Percentiles rank a stretch among this genome's conserved stretches.
These are phyloP conservation scores for Phytophthora gonapodyides DNA, from an alignment of 352 stramenopile species.

Conservation along the genomic window DNA sequence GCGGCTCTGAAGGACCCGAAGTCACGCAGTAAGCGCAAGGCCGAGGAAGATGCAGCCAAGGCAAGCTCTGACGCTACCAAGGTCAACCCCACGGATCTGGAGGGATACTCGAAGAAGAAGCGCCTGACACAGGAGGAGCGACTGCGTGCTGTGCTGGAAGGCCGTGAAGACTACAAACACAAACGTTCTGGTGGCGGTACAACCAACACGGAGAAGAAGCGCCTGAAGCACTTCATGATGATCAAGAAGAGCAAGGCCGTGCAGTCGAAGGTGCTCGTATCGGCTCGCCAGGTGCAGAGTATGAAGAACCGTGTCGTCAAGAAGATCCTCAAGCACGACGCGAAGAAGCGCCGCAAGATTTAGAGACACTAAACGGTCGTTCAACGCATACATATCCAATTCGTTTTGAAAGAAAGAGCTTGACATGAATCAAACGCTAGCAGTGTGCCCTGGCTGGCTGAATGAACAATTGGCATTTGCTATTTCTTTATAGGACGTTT, in stretches of 20 bases:
- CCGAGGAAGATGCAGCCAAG: slow-evolving; percentile 67
- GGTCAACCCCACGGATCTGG: slow-evolving; percentile 78
- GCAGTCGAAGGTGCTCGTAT: slow-evolving; percentile 88
- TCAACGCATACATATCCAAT: neutral
- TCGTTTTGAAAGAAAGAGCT: no score
- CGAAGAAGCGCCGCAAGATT: slow-evolving; percentile 77
- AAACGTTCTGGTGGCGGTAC: slow-evolving; percentile 94
- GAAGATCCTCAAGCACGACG: slow-evolving; percentile 88
- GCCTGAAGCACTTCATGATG: slow-evolving; percentile 99
- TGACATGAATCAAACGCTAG: no score
- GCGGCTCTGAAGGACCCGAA: slow-evolving; percentile 83
- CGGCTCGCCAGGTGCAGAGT: slow-evolving; percentile 83
- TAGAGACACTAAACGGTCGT: slow-evolving; percentile 50
- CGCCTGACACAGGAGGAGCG: slow-evolving; percentile 87
- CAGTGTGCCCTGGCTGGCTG: no score
- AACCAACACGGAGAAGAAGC: slow-evolving; percentile 98
- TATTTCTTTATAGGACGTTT: no score
- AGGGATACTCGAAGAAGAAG: slow-evolving; percentile 91
- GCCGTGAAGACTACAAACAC: slow-evolving; percentile 91
- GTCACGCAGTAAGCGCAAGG: slow-evolving; percentile 78
- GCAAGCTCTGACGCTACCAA: slow-evolving; percentile 57
- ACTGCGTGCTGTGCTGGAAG: slow-evolving; percentile 84
- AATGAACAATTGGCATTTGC: no score
- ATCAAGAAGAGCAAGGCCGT: slow-evolving; percentile 94
- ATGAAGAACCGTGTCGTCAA: slow-evolving; percentile 82